Percentiles rank a stretch among this genome's conserved stretches.
Evolutionary conservation across 1,284 basidiomycete genomes (phyloP).

Genomic region (Melampsora occidentalis): DNA sequence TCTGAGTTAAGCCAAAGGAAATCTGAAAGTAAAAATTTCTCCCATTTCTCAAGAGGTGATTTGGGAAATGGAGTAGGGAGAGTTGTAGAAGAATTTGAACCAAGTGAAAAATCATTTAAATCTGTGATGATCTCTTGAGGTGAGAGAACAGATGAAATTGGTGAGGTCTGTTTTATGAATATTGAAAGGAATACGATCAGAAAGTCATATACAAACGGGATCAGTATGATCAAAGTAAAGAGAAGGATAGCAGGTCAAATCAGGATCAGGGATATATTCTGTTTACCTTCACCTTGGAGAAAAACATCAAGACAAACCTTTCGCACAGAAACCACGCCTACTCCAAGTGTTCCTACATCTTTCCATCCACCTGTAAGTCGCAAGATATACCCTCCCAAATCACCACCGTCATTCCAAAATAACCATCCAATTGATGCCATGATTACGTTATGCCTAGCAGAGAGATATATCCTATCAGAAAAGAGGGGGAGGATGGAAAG

Average conservation of each 20-base stretch:
- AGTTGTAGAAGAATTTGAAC: background rate
- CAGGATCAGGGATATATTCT: too few relatives aligned
- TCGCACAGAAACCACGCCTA: background rate
- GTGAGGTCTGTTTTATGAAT: background rate
- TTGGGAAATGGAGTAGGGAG: background rate
- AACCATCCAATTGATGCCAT: slow-evolving; percentile 30
- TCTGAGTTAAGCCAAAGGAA: background rate
- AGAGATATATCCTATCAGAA: background rate
- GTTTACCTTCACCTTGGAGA: background rate
- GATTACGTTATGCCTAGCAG: slow-evolving; percentile 35
- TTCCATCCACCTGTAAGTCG: background rate
- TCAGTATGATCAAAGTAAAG: background rate
- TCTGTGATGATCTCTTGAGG: background rate
- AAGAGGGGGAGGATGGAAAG: background rate
- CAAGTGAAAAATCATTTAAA: slow-evolving; percentile 2
- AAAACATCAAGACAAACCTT: background rate
- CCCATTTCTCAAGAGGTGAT: background rate
- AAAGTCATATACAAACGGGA: background rate
- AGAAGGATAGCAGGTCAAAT: too few relatives aligned
- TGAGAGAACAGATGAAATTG: slow-evolving; percentile 3
- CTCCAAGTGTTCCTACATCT: background rate
- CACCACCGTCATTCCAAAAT: slow-evolving; percentile 27
- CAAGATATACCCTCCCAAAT: background rate
- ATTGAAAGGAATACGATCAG: background rate
- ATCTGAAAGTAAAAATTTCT: background rate